phyloP scores from a whole-genome alignment of 768 basidiomycete genomes.

The Lactarius indigo region DNA sequence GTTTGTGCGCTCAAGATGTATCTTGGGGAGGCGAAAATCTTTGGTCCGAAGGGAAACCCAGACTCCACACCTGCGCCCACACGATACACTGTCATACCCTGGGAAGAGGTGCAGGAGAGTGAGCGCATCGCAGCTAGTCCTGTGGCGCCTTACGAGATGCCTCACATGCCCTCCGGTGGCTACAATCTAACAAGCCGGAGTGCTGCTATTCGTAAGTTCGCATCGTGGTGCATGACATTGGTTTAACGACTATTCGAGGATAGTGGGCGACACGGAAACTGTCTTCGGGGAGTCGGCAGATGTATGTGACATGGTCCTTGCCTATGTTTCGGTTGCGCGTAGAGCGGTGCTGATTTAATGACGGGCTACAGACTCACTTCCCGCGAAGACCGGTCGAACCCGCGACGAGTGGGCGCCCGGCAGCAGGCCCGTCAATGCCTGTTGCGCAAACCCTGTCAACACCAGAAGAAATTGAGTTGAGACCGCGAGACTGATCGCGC shows the following conservation, averaged over 20 bases:
- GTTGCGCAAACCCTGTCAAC: conserved; percentile 4
- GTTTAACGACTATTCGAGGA: background rate
- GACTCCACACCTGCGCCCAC: conserved; percentile 48
- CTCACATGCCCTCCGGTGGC: conserved; percentile 27
- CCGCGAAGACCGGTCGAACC: conserved; percentile 21
- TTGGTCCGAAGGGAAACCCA: conserved; percentile 59
- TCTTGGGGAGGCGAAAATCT: conserved; percentile 67
- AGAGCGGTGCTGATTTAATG: conserved; percentile 21
- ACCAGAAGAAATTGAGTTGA: conserved; percentile 33
- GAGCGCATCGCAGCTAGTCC: conserved; percentile 16
- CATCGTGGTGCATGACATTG: background rate
- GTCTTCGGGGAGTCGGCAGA: conserved; percentile 43
- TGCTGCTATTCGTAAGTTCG: conserved; percentile 10
- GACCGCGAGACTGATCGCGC: conserved; percentile 14
- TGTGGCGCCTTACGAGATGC: conserved; percentile 25
- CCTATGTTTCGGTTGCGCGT: background rate
- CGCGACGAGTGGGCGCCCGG: background rate
- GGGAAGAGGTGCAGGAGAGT: conserved; percentile 51
- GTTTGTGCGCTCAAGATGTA: conserved; percentile 78
- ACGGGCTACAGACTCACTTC: conserved; percentile 14
- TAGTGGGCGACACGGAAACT: conserved; percentile 42
- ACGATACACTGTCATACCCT: conserved; percentile 71
- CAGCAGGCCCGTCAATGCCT: conserved; percentile 13
- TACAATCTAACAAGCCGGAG: conserved; percentile 17
- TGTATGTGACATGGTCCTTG: conserved; percentile 13